Evolutionary conservation across 2,329 filamentous ascomycete genomes (phyloP), one percentile per base, ranked within the genome.

Genomic region (Biscogniauxia mediterranea): DNA sequence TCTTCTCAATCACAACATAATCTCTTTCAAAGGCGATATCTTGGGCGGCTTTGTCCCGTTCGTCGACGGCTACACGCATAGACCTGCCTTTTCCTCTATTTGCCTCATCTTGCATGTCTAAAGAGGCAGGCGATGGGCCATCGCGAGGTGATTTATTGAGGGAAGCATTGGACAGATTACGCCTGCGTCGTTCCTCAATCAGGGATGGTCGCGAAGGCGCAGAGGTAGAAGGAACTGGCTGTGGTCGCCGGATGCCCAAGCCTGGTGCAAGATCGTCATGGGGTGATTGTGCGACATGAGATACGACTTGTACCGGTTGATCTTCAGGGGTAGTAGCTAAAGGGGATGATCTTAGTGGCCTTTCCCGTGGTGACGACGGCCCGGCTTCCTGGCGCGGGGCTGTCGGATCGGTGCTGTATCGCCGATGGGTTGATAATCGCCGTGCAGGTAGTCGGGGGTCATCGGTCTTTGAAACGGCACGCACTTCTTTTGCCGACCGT

Each of bases 1-100:
- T 88, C 79, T 97, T 97, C 78, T 99, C 95, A 13, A 99, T 92
- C 25, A 98, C 83, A 20, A 99, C 94, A 70, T 98, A 99, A 67
- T 98, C 95, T 66, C 94, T 87, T 73, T 97, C 93, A 69, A 96
- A 90, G 1, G 91, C 91, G 55, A 96, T 88, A 66, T 98, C 94
- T 69, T 96, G 91, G 2, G 91, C 92, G 3, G 89, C 90, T 72
- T 81, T 85, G 70, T 90, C 88, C 61, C 87, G 86, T 65, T 90
- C 89, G 60, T 77, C 76, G 20, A 74, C 67, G 28, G 75, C 67
- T 58, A 69, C 53, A 62, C 74, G 71, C 53, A 78, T 73, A 62
- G 70, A 21, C 64, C 61, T 70, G 21, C 66, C 67, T 54, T 72
- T 75, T 42, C 67, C 70, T 54, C 68, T 78, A 19, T 63, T 69